Evolutionary conservation across 2,329 filamentous ascomycete species (phyloP).

Genomic region (Ceratocystis variospora): DNA sequence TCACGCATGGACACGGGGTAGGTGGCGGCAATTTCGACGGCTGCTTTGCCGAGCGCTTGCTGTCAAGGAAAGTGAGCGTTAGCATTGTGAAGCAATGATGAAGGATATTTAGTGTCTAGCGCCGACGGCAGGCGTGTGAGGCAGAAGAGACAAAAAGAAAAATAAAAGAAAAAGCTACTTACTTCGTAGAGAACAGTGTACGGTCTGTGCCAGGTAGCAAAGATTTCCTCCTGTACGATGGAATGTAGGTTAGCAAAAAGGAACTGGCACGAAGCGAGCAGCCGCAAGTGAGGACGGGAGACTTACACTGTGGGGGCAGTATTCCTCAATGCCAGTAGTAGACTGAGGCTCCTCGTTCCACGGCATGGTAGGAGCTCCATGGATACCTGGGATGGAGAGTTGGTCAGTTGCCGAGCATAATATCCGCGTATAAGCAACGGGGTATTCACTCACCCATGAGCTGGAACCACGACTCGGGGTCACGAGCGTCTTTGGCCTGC

Average conservation of each 20-base stretch:
- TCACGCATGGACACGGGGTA: constrained; percentile 29
- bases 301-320: constrained; percentile 36
- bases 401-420: not conserved
- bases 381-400: constrained; percentile 25
- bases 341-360: constrained; percentile 28
- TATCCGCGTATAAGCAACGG: not conserved
- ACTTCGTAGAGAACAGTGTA: constrained; percentile 43
- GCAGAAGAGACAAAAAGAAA: not conserved
- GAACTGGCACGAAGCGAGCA: not conserved
- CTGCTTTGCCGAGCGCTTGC: constrained; percentile 39
- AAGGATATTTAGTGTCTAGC: not conserved
- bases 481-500: constrained; percentile 29
- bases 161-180: constrained; percentile 14
- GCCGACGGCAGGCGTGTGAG: not conserved
- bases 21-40: constrained; percentile 32
- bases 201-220: constrained; percentile 43
- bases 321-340: constrained; percentile 27
- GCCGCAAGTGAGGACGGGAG: not conserved
- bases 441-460: constrained; percentile 30
- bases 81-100: not conserved
- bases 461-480: constrained; percentile 38
- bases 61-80: constrained; percentile 22
- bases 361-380: constrained; percentile 31
- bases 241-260: not conserved
- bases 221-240: constrained; percentile 32